phyloP scores from a whole-genome alignment of 1,284 basidiomycete species.

The Cystobasidium pallidum region DNA sequence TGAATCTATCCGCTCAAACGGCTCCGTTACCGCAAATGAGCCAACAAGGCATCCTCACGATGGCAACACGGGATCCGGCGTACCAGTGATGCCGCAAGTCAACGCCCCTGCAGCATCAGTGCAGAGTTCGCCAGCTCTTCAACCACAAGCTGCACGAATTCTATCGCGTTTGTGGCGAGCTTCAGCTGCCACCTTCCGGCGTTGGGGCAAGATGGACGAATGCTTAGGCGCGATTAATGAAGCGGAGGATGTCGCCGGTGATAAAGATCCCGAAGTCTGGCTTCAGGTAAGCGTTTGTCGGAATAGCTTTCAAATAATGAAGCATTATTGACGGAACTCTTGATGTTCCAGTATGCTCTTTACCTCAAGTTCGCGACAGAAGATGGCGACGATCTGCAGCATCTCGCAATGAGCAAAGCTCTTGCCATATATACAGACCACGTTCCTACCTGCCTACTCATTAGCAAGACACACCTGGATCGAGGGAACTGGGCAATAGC shows the following conservation, averaged over 20 bases:
- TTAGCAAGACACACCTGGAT: slow-evolving; percentile 72
- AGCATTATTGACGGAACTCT: background rate
- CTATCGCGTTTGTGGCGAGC: slow-evolving; percentile 79
- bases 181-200: slow-evolving; percentile 88
- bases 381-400: slow-evolving; percentile 54
- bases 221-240: slow-evolving; percentile 89
- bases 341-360: slow-evolving; percentile 18
- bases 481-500: slow-evolving; percentile 59
- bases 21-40: background rate
- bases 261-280: slow-evolving; percentile 82
- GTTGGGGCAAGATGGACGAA: slow-evolving; percentile 85
- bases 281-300: slow-evolving; percentile 69
- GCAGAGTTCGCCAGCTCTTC: slow-evolving; percentile 15
- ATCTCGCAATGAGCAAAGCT: slow-evolving; percentile 44
- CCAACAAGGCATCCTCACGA: background rate
- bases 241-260: slow-evolving; percentile 84
- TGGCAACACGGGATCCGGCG: background rate
- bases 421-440: slow-evolving; percentile 63
- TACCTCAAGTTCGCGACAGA: slow-evolving; percentile 66
- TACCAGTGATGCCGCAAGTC: background rate
- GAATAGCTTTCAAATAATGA: background rate
- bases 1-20: slow-evolving; percentile 14
- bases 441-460: slow-evolving; percentile 72
- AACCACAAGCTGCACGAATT: slow-evolving; percentile 22
- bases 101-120: background rate